Conservation (phyloP, 805 yeast genomes). For the Pichia eremophila region DNA sequence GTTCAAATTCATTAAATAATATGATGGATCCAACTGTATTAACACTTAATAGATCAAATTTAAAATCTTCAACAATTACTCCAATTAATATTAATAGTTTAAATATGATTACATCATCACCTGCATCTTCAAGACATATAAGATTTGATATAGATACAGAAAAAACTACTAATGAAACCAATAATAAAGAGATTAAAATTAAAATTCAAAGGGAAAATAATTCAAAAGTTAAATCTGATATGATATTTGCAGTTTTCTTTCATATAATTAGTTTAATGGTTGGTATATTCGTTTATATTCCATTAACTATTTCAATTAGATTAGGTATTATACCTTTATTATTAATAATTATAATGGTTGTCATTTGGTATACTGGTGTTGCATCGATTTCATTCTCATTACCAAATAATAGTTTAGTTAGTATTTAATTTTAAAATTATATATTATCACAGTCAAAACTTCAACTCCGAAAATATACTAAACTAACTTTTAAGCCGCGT, state of each 20-base stretch:
- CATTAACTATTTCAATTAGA: constrained; percentile 1
- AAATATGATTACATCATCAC: too few relatives aligned
- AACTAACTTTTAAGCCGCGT: too few relatives aligned
- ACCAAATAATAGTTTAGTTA: neutral
- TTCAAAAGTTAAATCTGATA: neutral
- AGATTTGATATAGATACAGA: too few relatives aligned
- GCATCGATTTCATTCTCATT: neutral
- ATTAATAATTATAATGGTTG: neutral
- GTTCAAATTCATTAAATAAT: neutral
- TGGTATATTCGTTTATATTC: constrained; percentile 8
- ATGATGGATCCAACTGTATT: neutral
- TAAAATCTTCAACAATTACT: neutral
- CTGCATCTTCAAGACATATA: too few relatives aligned
- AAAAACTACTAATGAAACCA: neutral
- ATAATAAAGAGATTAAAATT: neutral
- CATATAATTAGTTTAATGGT: constrained; percentile 5
- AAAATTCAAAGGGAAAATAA: too few relatives aligned
- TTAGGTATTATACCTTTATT: constrained; percentile 1
- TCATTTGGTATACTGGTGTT: neutral
- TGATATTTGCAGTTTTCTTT: constrained; percentile 6
- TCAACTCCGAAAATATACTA: too few relatives aligned
- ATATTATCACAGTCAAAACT: neutral
- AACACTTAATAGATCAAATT: neutral
- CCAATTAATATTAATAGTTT: too few relatives aligned
- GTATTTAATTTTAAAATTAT: too few relatives aligned